A percentile compares a stretch with the other conserved stretches of the same genome.
phyloP scores from a whole-genome alignment of 1,284 basidiomycete genomes.

The Ganoderma lingzhi region DNA sequence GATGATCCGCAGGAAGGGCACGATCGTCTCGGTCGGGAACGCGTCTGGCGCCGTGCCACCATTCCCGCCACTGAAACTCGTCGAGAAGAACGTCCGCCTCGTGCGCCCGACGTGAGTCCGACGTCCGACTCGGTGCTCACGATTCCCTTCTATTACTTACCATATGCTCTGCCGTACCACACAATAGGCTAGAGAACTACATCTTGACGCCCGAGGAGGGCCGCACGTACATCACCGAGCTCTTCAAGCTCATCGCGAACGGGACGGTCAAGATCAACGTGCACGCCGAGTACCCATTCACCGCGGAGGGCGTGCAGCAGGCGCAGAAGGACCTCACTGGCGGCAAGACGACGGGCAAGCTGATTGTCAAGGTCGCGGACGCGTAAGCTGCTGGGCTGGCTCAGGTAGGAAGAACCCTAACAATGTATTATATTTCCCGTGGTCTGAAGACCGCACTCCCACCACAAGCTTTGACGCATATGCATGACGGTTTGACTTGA shows the following conservation, averaged over 20 bases:
- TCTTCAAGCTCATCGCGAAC: constrained; percentile 70
- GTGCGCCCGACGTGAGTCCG: constrained; percentile 73
- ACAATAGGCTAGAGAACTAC: constrained; percentile 66
- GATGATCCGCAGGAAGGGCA: constrained; percentile 83
- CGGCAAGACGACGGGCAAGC: constrained; percentile 84
- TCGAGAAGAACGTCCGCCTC: constrained; percentile 86
- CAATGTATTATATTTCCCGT: constrained; percentile 4
- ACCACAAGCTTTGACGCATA: constrained; percentile 4
- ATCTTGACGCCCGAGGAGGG: constrained; percentile 79
- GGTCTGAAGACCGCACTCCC: not conserved
- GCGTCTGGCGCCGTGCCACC: constrained; percentile 86
- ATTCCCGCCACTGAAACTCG: constrained; percentile 78
- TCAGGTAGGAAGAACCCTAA: not conserved
- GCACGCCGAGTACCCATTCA: constrained; percentile 86
- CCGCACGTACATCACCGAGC: constrained; percentile 67
- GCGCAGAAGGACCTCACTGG: constrained; percentile 84
- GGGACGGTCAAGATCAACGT: constrained; percentile 78
- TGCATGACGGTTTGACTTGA: not conserved
- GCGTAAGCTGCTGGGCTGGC: constrained; percentile 13
- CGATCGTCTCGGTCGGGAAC: constrained; percentile 92
- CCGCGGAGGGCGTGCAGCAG: constrained; percentile 79
- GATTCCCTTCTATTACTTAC: not conserved
- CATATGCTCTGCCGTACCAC: too few species aligned
- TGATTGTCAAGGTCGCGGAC: constrained; percentile 69
- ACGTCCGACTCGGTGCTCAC: constrained; percentile 37